Evolutionary conservation across 1,284 basidiomycete species (phyloP), one percentile per base, ranked within the genome.

Genomic region (Coriolopsis trogii): DNA sequence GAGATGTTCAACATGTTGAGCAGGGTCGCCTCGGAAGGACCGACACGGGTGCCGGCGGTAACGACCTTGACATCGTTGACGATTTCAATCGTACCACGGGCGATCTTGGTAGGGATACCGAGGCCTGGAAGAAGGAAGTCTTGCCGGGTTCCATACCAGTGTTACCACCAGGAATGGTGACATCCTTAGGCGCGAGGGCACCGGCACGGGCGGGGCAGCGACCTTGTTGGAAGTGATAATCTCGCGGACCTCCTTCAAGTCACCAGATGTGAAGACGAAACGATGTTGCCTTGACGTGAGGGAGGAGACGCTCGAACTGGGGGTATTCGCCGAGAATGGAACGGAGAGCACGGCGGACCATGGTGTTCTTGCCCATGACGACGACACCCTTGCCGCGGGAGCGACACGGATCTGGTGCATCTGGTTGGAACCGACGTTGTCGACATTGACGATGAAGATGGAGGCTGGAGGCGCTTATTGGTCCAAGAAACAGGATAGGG

Each of bases 71-170:
- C 90, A 71, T 98, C 96, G 62, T 87, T 86, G 58, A 98, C 94
- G 72, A 99, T 99, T 91, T 99, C 96, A 69, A 99, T 99, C 52
- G 97, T 99, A 85, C 96, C 96, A 89, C 96, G 92, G 55, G 97
- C 95, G 68, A 99, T 99, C 88, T 99, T 99, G 77, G 96, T 99
- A 46, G 97, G 96, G 74, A 99, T 95, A 83, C 93, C 91, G 69
- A 99, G 89, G 96, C 96, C 84, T 99, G 96, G 94, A 99, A 99
- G 94, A 99, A 99, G 67, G 95, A 95, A 58, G 95, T 98, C 84
- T 98, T 98, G 70, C 95, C 95, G 68, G 96, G 96, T 75, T 98
- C 97, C 96, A 99, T 99, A 75, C 96, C 96, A 56, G 96, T 99
- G 89, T 98, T 98, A 61, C 95, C 92, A 51, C 87, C 94, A 48